Conservation (phyloP, 2,329 filamentous ascomycete species). For the Pyrenochaeta sp. region DNA sequence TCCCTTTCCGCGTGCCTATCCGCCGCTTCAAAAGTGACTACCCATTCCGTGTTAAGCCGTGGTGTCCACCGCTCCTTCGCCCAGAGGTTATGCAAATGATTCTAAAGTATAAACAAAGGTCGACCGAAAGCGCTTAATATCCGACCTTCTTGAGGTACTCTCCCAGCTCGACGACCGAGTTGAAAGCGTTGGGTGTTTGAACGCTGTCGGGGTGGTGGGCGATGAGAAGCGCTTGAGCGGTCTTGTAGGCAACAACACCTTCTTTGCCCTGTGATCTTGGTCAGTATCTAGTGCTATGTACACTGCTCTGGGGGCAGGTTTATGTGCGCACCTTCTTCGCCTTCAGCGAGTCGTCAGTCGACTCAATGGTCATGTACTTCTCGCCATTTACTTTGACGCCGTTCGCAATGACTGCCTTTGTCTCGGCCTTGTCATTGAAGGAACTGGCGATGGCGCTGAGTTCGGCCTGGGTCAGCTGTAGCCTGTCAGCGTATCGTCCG, state of each 20-base stretch:
- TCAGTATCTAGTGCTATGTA: slow-evolving; percentile 10
- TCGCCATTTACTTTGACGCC: slow-evolving; percentile 80
- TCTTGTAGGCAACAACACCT: slow-evolving; percentile 85
- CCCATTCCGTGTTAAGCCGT: slow-evolving; percentile 5
- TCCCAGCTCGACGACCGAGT: slow-evolving; percentile 81
- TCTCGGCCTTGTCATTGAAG: slow-evolving; percentile 64
- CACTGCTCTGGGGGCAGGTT: no score
- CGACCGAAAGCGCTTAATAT: slow-evolving; percentile 65
- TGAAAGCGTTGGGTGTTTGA: slow-evolving; percentile 77
- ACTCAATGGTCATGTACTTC: slow-evolving; percentile 79
- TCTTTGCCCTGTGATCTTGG: slow-evolving; percentile 70
- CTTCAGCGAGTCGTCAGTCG: slow-evolving; percentile 82
- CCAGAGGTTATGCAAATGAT: slow-evolving; percentile 47
- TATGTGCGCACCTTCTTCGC: slow-evolving; percentile 75
- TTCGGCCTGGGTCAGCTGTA: slow-evolving; percentile 62
- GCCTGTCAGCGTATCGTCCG: slow-evolving; percentile 17
- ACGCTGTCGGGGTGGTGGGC: slow-evolving; percentile 81
- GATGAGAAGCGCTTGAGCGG: slow-evolving; percentile 86
- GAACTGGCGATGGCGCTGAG: slow-evolving; percentile 63
- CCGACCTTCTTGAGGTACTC: slow-evolving; percentile 83
- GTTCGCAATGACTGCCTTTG: slow-evolving; percentile 72
- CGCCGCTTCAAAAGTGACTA: slow-evolving; percentile 9
- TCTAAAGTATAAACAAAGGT: slow-evolving; percentile 46
- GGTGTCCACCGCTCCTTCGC: slow-evolving; percentile 14
- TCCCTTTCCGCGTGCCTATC: slow-evolving; percentile 13